Evolutionary conservation across 2,329 filamentous ascomycete genomes (phyloP).

Genomic region (Trichoderma oligosporum): DNA sequence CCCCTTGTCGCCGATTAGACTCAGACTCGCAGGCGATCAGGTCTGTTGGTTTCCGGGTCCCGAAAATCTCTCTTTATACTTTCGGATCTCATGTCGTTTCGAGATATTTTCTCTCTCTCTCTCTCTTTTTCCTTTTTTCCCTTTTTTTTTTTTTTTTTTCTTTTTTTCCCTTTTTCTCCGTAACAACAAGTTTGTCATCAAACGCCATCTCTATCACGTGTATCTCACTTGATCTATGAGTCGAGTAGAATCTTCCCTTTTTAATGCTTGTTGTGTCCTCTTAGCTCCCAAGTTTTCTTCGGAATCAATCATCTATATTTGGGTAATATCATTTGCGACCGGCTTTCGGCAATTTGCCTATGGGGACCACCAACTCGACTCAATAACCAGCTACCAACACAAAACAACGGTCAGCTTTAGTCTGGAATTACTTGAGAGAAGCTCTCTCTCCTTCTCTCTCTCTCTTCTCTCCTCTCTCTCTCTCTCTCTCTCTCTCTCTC

Average conservation of each 20-base stretch:
- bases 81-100: neutral
- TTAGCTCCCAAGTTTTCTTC: neutral
- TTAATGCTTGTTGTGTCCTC: neutral
- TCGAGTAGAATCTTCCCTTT: neutral
- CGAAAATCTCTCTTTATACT: conserved; percentile 18
- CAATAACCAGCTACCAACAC: neutral
- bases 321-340: neutral
- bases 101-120: neutral
- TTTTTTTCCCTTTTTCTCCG: neutral
- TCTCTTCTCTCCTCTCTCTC: neutral
- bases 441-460: neutral
- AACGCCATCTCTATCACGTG: conserved; percentile 5
- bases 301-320: conserved; percentile 3
- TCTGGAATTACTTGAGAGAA: neutral
- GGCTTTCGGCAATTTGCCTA: neutral
- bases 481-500: neutral
- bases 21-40: conserved; percentile 18
- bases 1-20: conserved; percentile 18
- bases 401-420: neutral
- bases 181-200: neutral
- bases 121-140: neutral
- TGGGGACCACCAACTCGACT: neutral
- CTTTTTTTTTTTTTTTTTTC: neutral
- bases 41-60: conserved; percentile 14
- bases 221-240: neutral